phyloP scores from a whole-genome alignment of 1,284 basidiomycete genomes.

The Leccinum variabile region DNA sequence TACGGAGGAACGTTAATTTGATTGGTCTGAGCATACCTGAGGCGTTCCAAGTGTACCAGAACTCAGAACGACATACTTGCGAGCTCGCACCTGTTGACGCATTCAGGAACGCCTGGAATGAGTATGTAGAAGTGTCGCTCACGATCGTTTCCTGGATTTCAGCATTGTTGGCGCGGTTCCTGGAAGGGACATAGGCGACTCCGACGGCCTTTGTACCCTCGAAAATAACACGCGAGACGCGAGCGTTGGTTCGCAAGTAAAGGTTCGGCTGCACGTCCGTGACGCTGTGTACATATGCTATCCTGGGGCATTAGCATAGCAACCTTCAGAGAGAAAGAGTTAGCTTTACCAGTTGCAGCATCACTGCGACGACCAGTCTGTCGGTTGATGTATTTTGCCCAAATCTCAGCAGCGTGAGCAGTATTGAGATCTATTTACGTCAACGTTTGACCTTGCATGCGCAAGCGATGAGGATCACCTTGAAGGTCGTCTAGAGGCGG shows the following conservation, averaged over 20 bases:
- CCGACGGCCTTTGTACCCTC: conserved; percentile 71
- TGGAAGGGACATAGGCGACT: conserved; percentile 64
- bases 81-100: conserved; percentile 44
- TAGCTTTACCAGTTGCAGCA: conserved; percentile 57
- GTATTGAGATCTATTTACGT: conserved; percentile 51
- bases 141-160: conserved; percentile 60
- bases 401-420: conserved; percentile 66
- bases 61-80: conserved; percentile 65
- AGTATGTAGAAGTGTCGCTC: conserved; percentile 6
- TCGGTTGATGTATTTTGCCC: conserved; percentile 77
- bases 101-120: background rate
- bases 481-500: conserved; percentile 60
- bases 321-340: background rate
- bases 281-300: conserved; percentile 70
- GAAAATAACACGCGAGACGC: conserved; percentile 69
- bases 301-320: conserved; percentile 1
- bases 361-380: conserved; percentile 71
- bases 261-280: conserved; percentile 68
- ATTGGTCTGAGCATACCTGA: conserved; percentile 32
- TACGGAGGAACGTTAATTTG: background rate
- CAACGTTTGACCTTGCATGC: background rate
- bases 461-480: conserved; percentile 32
- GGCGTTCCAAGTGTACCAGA: conserved; percentile 68
- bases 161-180: conserved; percentile 56
- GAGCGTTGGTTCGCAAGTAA: conserved; percentile 60